Evolutionary conservation across 2,329 filamentous ascomycete genomes (phyloP).

Genomic region (Ceratocystis smalleyi): DNA sequence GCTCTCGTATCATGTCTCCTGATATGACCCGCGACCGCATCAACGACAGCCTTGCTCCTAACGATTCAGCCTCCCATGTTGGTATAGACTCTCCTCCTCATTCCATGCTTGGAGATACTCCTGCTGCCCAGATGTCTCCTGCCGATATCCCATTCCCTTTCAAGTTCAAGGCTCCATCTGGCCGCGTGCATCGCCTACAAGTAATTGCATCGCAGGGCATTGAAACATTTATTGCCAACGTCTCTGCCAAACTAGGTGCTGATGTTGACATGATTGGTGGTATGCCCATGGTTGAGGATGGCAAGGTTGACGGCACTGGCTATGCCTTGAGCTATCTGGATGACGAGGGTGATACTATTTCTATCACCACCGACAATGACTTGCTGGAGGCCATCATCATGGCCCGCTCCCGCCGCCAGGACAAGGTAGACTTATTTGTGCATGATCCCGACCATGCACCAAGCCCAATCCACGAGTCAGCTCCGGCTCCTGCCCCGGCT

Average conservation of each 20-base stretch:
- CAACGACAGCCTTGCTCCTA: conserved; percentile 71
- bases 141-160: conserved; percentile 79
- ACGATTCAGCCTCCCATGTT: conserved; percentile 87
- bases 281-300: conserved; percentile 59
- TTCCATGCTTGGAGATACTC: conserved; percentile 39
- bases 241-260: conserved; percentile 67
- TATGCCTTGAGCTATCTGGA: conserved; percentile 93
- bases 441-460: conserved; percentile 87
- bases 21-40: conserved; percentile 57
- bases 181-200: conserved; percentile 83
- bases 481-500: conserved; percentile 29
- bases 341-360: conserved; percentile 91
- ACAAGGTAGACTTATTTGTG: conserved; percentile 95
- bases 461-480: conserved; percentile 29
- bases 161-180: conserved; percentile 97
- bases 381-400: conserved; percentile 78
- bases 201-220: conserved; percentile 69
- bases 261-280: conserved; percentile 79
- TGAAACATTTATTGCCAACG: conserved; percentile 57
- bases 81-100: conserved; percentile 64
- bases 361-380: conserved; percentile 90
- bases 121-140: conserved; percentile 36
- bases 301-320: conserved; percentile 58
- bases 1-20: conserved; percentile 64
- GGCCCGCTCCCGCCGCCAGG: conserved; percentile 57